phyloP scores from a whole-genome alignment of 495 filamentous ascomycete genomes.

The Podospora didyma region DNA sequence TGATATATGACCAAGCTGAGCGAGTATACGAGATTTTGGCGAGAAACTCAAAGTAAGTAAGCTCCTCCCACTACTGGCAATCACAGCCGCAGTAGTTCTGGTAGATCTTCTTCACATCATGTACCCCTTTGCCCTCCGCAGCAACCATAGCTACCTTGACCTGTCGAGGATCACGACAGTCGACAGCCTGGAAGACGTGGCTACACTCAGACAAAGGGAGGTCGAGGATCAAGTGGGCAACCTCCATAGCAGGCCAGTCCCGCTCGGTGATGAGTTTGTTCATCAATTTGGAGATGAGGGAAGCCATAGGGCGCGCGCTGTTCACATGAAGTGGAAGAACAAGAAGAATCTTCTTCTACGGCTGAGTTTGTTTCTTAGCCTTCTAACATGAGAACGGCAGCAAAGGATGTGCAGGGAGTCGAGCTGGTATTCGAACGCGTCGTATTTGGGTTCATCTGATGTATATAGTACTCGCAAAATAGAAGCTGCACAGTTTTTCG shows the following conservation, averaged over 20 bases:
- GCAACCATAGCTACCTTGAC: neutral
- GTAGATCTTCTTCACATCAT: neutral
- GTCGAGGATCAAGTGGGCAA: neutral
- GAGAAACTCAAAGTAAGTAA: neutral
- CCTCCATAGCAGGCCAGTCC: neutral
- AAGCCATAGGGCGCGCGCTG: neutral
- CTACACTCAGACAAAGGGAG: neutral
- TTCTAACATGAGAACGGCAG: neutral
- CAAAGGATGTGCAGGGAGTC: neutral
- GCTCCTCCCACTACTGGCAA: neutral
- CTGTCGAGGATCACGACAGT: neutral
- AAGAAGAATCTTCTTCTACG: neutral
- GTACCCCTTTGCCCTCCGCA: neutral
- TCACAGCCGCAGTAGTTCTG: neutral
- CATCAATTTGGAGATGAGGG: neutral
- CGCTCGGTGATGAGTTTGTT: neutral
- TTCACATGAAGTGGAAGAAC: neutral
- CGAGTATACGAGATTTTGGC: neutral
- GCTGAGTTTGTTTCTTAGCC: neutral
- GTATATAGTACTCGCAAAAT: neutral
- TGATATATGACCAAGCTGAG: neutral
- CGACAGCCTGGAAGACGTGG: neutral
- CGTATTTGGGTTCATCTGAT: neutral
- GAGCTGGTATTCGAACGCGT: neutral
- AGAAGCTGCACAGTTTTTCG: neutral